Percentiles rank a stretch among this genome's conserved stretches.
phyloP scores from a whole-genome alignment of 768 basidiomycete species.

The Agaricus blazei region DNA sequence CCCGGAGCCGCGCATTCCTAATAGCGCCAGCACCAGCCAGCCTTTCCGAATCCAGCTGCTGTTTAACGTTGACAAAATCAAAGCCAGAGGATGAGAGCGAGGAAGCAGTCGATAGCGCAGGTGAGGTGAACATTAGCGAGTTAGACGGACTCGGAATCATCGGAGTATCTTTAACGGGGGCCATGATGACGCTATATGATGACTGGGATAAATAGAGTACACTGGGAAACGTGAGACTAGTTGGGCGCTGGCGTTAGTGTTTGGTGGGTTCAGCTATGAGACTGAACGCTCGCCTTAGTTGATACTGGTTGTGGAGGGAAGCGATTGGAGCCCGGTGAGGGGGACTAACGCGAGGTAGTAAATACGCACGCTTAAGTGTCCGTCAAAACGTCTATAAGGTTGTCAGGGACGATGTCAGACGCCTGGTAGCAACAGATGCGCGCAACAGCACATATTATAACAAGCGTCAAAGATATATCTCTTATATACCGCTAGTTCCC shows the following conservation, averaged over 20 bases:
- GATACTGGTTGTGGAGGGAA: background rate
- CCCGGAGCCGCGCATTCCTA: background rate
- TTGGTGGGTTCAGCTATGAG: no score
- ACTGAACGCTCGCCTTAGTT: background rate
- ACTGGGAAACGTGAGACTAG: no score
- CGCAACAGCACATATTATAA: no score
- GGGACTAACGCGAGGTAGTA: background rate
- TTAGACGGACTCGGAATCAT: constrained; percentile 8
- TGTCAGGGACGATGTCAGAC: no score
- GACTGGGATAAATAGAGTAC: no score
- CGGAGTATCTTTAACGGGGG: background rate
- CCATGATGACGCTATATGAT: constrained; percentile 1
- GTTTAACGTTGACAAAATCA: constrained; percentile 19
- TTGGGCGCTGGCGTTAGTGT: no score
- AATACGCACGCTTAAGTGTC: no score
- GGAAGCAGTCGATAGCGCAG: constrained; percentile 17
- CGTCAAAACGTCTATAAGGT: no score
- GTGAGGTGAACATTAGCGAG: constrained; percentile 14
- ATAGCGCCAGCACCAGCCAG: background rate
- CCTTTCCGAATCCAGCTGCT: background rate
- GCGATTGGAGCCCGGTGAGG: background rate
- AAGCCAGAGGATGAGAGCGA: constrained; percentile 26
- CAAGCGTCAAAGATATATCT: no score
- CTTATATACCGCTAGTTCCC: no score
- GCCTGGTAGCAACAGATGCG: no score